Base-by-base conservation (phyloP, 179 eudicot species). In the Sideroxylon spinosum region DNA sequence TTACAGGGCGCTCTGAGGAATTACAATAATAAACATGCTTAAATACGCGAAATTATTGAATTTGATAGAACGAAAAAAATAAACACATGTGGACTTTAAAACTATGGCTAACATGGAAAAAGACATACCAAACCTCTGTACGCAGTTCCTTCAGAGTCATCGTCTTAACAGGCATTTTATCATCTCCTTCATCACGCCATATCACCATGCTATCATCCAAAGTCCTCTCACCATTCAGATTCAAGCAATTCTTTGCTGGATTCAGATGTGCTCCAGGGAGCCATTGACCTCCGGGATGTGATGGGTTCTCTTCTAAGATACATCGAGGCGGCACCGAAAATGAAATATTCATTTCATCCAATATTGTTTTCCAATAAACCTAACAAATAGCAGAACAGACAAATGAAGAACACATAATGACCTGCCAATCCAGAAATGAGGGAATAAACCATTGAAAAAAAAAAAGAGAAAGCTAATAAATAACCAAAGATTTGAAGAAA, bases 201-300 rank as follows among this genome's bases (percentile, higher is more conserved):
- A 90, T 77, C 75, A 95, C 80, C 76, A 87, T 90, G 76, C 85
- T 73, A 84, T 89, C 90, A 77, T 88, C 91, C 77, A 81, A 83
- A 78, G 83, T 83, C 81, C 94, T 89, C 81, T 83, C 80, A n/a
- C 80, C 82, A 78, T 82, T 89, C 68, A 85, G 75, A 78, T 80
- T 84, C 88, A 93, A 82, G 82, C 98, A 91, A 83, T 80, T 88
- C 66, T 85, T 84, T 68, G 96, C 97, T 10, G 96, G 95, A 85
- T 95, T 95, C 22, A 90, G 25, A 76, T 71, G 77, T 80, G 95
- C 93, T 23, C 91, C 91, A 69, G 94, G 94, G 78, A 95, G 93
- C 99, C 99, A 95, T 60, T 86, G 90, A 77, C 99, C 99, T 70
- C 98, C 99, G 5, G 99, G 97, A 71, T 88, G 83, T 16, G 67